Base-by-base conservation (phyloP, 176 grass and related monocot species). In the Rhipidocladum racemiflorum region DNA sequence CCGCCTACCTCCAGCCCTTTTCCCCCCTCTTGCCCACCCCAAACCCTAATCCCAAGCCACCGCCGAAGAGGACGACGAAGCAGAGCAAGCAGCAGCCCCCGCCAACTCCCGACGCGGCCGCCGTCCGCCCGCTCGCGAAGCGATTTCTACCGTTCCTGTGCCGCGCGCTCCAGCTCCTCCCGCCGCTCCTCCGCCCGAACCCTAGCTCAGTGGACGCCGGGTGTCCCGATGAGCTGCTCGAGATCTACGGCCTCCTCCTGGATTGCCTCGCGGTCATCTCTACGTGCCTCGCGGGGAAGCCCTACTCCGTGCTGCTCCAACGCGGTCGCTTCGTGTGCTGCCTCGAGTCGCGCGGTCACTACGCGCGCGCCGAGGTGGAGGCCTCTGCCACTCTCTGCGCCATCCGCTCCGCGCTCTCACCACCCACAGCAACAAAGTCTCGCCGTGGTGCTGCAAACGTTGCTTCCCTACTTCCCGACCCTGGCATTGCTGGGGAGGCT, bases 231-330 rank as follows among this genome's bases (percentile, higher is more conserved):
- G 86, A 94, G 53, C 92, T 97, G 7, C 70, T 97, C 4, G 39
- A 72, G 9, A 68, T 97, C 17, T 97, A 91, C 46, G 83, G 46
- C 42, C 86, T 94, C 68, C 32, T 89, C 42, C 45, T 94, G 15
- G 88, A 97, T 23, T 97, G 90, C 84, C 80, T 97, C 11, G 30
- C 79, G 46, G 86, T 70, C 65, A 84, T 97, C 14, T 77, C 85
- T 8, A 61, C 90, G 17, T 94, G 89, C 85, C 88, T 97, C 34
- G 90, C 86, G 18, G 95, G 90, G 49, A 91, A 97, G 56, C 90
- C 95, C 43, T 94, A 97, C 78, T 74, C 84, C 23, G 67, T 94
- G 28, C 86, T 94, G 59, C 90, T 94, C 66, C 86, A 90, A 16
- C 85, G 88, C 30, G 92, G 85, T 36, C 68, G 64, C 10, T 92